Evolutionary conservation across 2,329 filamentous ascomycete species (phyloP).

Genomic region (Aspergillus eucalypticola): DNA sequence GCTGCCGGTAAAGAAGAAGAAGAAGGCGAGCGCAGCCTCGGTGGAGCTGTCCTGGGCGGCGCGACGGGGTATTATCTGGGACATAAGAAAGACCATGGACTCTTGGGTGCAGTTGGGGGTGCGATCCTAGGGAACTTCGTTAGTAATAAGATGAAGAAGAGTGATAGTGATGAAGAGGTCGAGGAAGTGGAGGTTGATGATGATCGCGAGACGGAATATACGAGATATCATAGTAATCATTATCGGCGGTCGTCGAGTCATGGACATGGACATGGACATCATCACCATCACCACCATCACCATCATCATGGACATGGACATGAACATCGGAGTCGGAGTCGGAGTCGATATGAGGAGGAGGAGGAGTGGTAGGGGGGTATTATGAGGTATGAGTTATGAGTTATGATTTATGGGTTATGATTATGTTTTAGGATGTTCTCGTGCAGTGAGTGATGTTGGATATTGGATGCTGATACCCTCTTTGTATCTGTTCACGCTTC

Average conservation of each 20-base stretch:
- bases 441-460: too few species aligned
- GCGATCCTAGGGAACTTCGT: constrained; percentile 58
- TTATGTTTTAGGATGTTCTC: too few species aligned
- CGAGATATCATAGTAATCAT: constrained; percentile 18
- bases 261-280: constrained; percentile 25
- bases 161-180: constrained; percentile 29
- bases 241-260: neutral
- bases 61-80: constrained; percentile 59
- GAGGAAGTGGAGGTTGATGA: constrained; percentile 1
- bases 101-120: constrained; percentile 60
- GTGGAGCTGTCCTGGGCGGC: constrained; percentile 59
- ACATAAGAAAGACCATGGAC: constrained; percentile 57
- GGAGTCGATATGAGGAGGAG: constrained; percentile 20
- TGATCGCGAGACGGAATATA: constrained; percentile 19
- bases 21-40: constrained; percentile 56
- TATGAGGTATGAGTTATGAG: neutral
- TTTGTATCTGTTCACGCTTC: too few species aligned
- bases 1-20: constrained; percentile 43
- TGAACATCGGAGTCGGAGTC: constrained; percentile 26
- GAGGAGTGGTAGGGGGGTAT: constrained; percentile 5
- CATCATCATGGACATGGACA: constrained; percentile 17
- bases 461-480: too few species aligned
- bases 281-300: constrained; percentile 19
- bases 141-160: constrained; percentile 55
- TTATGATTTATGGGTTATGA: neutral